Base-by-base conservation (phyloP, 371 early-diverging fungal species). In the Fennellomyces sp. region DNA sequence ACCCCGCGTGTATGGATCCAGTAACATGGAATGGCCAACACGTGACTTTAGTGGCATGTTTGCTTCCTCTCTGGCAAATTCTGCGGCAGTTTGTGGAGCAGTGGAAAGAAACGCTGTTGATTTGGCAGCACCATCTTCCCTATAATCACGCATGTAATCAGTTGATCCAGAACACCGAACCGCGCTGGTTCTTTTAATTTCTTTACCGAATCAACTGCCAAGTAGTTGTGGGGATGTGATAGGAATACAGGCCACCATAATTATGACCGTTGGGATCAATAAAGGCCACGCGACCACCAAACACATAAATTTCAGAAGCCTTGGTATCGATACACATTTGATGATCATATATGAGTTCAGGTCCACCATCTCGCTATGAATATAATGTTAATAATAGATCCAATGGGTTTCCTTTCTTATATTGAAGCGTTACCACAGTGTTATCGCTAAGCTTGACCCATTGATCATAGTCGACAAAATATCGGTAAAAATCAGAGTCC, bases 321-420 rank as follows among this genome's bases (percentile, higher is more conserved):
- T 80, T 72, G 4, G 89, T 61, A 63, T 98, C 97, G 31, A 97
- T 75, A 57, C 89, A 88, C 93, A 98, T 94, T 78, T 98, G 97
- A 64, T 97, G 92, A 69, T 98, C 97, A 64, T 89, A 98, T 17
- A 97, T 78, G 11, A 97, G 77, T 39, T 85, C 87, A 13, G 98
- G 98, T 0, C 99, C 98, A 30, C 89, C 88, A 58, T 92, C 87
- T 3, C 38, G 23, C 78, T 77, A 61, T n/a, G n/a, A n/a, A n/a
- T 39, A 29, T 6, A 27, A 25, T 27, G 11, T 53, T 21, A 17
- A 31, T 51, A 13, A 52, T 13, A 35, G 0, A 52, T 31, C 38
- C 23, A 15, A 0, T 31, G 5, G 4, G 1, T 0, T 47, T 23
- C 8, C 31, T 5, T 45, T 2, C n/a, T 23, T 30, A 45, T 11